A percentile compares a stretch with the other conserved stretches of the same genome.
phyloP scores from a whole-genome alignment of 805 yeast species.

The Kregervanrija delftensis region DNA sequence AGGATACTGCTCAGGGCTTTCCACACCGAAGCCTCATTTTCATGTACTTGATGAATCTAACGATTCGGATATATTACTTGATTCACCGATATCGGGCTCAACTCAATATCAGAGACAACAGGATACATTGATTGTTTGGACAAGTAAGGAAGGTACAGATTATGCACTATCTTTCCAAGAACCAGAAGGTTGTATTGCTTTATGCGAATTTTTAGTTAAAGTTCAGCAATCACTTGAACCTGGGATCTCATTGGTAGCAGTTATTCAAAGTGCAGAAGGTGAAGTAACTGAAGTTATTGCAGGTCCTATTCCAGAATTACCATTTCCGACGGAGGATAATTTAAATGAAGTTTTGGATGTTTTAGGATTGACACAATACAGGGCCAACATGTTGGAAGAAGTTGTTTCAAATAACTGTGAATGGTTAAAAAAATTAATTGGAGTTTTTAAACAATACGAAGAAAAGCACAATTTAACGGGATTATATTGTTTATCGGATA shows the following conservation, averaged over 20 bases:
- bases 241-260: slow-evolving; percentile 67
- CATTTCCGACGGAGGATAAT: slow-evolving; percentile 43
- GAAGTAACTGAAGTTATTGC: slow-evolving; percentile 73
- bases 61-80: slow-evolving; percentile 50
- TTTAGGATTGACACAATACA: slow-evolving; percentile 26
- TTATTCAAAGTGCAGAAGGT: slow-evolving; percentile 35
- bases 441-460: slow-evolving; percentile 54
- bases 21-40: slow-evolving; percentile 49
- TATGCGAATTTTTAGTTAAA: slow-evolving; percentile 73
- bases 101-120: slow-evolving; percentile 90
- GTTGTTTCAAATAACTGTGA: slow-evolving; percentile 44
- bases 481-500: slow-evolving; percentile 63
- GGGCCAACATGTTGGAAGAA: slow-evolving; percentile 45
- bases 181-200: slow-evolving; percentile 75
- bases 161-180: slow-evolving; percentile 91
- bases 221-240: slow-evolving; percentile 55
- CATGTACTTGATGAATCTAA: slow-evolving; percentile 68
- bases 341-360: slow-evolving; percentile 48
- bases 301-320: slow-evolving; percentile 72
- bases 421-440: slow-evolving; percentile 40
- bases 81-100: slow-evolving; percentile 62
- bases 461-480: slow-evolving; percentile 40
- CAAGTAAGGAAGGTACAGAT: slow-evolving; percentile 63
- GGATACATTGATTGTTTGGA: slow-evolving; percentile 92
- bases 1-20: slow-evolving; percentile 77